Evolutionary conservation across 345 rosid genomes (phyloP).

Genomic region (Arabis hirsuta): DNA sequence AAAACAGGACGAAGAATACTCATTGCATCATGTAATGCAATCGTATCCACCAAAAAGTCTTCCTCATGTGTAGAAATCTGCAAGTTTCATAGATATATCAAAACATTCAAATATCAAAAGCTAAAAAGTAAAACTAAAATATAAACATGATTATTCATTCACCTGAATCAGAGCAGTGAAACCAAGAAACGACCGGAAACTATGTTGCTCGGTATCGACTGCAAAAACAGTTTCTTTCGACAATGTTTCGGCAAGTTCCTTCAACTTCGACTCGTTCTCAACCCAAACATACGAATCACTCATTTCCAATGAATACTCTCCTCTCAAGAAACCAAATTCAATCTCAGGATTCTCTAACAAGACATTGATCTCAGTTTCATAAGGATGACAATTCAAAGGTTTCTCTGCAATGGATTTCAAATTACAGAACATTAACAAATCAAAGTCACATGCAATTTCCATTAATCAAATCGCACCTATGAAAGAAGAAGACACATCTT

Average conservation of each 20-base stretch:
- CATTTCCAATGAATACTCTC: constrained; percentile 48
- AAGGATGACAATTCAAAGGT: constrained; percentile 61
- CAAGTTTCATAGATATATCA: not conserved
- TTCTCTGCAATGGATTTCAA: constrained; percentile 50
- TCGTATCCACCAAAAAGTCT: constrained; percentile 82
- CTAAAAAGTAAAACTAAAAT: not conserved
- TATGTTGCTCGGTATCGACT: constrained; percentile 95
- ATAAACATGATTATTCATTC: not conserved
- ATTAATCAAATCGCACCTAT: constrained; percentile 13
- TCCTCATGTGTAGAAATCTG: constrained; percentile 72
- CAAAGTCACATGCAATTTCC: not conserved
- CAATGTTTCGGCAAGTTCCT: constrained; percentile 66
- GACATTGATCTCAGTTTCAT: constrained; percentile 59
- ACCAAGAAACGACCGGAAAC: constrained; percentile 79
- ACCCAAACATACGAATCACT: constrained; percentile 67
- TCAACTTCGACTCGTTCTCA: constrained; percentile 62
- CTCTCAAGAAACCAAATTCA: constrained; percentile 43
- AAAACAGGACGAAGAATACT: constrained; percentile 71
- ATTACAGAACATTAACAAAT: constrained; percentile 12
- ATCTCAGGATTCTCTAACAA: constrained; percentile 56
- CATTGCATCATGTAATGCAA: constrained; percentile 80
- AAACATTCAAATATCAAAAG: not conserved
- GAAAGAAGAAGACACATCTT: constrained; percentile 27
- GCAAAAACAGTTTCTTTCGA: constrained; percentile 60
- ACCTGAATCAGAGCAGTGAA: constrained; percentile 94